phyloP scores from a whole-genome alignment of 768 basidiomycete species.

The Amanita thiersii region DNA sequence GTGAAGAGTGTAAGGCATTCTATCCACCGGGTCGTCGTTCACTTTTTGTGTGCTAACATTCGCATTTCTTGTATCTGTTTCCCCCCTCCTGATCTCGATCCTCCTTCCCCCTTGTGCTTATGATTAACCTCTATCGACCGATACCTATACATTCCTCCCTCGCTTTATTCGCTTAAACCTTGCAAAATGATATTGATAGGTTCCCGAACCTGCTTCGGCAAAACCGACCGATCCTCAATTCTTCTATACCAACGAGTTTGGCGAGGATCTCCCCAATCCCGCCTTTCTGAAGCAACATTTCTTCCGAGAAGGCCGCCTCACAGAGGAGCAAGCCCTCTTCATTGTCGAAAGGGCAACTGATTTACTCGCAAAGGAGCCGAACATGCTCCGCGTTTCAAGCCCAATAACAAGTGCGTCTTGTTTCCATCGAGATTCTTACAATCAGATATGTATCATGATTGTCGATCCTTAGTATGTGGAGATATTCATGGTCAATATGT shows the following conservation, averaged over 20 bases:
- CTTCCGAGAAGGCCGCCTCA: constrained; percentile 76
- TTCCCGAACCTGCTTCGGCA: constrained; percentile 55
- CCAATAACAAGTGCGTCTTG: constrained; percentile 77
- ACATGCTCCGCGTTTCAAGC: constrained; percentile 78
- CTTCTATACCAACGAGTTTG: constrained; percentile 43
- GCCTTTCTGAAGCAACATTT: constrained; percentile 85
- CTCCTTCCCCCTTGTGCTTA: neutral
- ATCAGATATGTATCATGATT: constrained; percentile 5
- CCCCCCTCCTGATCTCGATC: neutral
- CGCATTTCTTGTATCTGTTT: neutral
- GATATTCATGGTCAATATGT: constrained; percentile 99
- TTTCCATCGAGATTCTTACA: neutral
- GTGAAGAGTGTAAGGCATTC: constrained; percentile 4
- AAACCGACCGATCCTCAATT: constrained; percentile 71
- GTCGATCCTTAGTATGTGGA: constrained; percentile 66
- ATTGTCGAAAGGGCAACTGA: constrained; percentile 66
- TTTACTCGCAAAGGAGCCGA: constrained; percentile 68
- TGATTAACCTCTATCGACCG: neutral
- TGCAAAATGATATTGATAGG: no score
- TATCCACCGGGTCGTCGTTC: no score
- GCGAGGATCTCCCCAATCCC: constrained; percentile 60
- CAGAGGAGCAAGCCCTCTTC: constrained; percentile 77
- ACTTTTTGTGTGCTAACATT: no score
- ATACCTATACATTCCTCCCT: neutral
- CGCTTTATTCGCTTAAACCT: no score